Evolutionary conservation across 192 early-diverging fungal genomes (phyloP), one percentile per base, ranked within the genome.

Genomic region (Geosiphon pyriformis): DNA sequence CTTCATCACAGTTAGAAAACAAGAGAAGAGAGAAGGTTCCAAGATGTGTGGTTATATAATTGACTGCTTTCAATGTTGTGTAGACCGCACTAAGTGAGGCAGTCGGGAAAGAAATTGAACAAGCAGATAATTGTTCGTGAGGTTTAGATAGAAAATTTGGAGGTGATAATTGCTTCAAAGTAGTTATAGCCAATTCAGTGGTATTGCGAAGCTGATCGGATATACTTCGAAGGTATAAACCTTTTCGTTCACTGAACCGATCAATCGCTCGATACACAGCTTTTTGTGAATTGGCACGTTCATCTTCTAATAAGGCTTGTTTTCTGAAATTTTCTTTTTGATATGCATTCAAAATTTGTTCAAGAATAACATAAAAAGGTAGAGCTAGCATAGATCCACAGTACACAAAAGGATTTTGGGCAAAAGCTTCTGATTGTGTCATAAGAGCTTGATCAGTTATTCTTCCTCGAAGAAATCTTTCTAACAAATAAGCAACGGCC

Each of bases 111-210:
- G 80, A 70, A 12, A 83, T 72, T 0, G 81, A 80, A 56, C 83
- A 85, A 20, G 83, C 81, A 26, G 73, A 76, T 18, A 85, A 61
- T 35, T 78, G 72, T 65, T 85, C 83, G n/a, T 78, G 72, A 4
- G 76, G 68, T 29, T 73, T 55, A 4, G 73, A 68, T 48, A 85
- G 65, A 7, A 83, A 61, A 50, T 63, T 64, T 0, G 61, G 42
- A 2, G 83, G 81, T 4, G 81, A 78, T 60, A 82, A 81, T 48
- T 83, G 80, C 27, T 80, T 74, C 11, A 85, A 50, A 6, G 76
- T 81, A 11, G 77, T 73, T 4, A 77, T 72, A 0, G 79, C 73
- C 61, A 83, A 70, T 3, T 76, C 61, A 0, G 81, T 78, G 23
- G 75, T 58, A 26, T 67, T 49, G 2, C 35, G 17, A 8, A 67